These are phyloP conservation scores for Gaeumannomyces sp. DNA, from an alignment of 2,329 filamentous ascomycete species.

Conservation along the genomic window DNA sequence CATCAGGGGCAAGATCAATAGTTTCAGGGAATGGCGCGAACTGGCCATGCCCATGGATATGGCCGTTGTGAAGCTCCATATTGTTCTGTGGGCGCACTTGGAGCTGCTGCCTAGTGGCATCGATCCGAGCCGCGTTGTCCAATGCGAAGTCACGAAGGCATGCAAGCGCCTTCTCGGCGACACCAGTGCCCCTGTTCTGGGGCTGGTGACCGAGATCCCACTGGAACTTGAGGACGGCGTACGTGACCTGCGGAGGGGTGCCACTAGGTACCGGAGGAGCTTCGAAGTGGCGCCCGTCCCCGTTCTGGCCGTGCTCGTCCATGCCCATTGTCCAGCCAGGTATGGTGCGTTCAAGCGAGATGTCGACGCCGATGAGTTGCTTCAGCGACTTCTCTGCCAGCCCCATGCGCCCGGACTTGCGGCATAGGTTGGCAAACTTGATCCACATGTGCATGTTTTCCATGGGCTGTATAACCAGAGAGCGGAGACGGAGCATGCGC, in stretches of 20 bases:
- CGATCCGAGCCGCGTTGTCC: slow-evolving; percentile 50
- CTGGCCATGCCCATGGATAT: slow-evolving; percentile 5
- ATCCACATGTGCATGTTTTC: slow-evolving; percentile 99
- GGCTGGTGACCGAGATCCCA: slow-evolving; percentile 77
- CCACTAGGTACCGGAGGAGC: slow-evolving; percentile 6
- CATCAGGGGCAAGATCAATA: slow-evolving; percentile 37
- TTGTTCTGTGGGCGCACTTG: slow-evolving; percentile 40
- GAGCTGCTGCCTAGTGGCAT: slow-evolving; percentile 45
- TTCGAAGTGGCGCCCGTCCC: slow-evolving; percentile 15
- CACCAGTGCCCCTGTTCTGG: slow-evolving; percentile 32
- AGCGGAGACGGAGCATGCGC: slow-evolving; percentile 90
- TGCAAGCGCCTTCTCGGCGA: slow-evolving; percentile 50
- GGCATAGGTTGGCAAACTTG: slow-evolving; percentile 96
- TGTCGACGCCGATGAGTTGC: slow-evolving; percentile 72
- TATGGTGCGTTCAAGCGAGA: slow-evolving; percentile 53
- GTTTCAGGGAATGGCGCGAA: slow-evolving; percentile 8
- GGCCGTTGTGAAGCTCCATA: slow-evolving; percentile 31
- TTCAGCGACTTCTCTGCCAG: slow-evolving; percentile 93
- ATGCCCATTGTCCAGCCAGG: slow-evolving; percentile 42
- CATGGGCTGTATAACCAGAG: slow-evolving; percentile 81
- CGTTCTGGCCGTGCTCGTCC: not conserved
- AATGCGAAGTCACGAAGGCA: slow-evolving; percentile 56
- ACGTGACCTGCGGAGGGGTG: slow-evolving; percentile 73
- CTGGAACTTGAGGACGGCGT: slow-evolving; percentile 95
- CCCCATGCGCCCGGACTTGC: slow-evolving; percentile 90